Evolutionary conservation across 352 stramenopile genomes (phyloP).

Genomic region (Pythium insidiosum): DNA sequence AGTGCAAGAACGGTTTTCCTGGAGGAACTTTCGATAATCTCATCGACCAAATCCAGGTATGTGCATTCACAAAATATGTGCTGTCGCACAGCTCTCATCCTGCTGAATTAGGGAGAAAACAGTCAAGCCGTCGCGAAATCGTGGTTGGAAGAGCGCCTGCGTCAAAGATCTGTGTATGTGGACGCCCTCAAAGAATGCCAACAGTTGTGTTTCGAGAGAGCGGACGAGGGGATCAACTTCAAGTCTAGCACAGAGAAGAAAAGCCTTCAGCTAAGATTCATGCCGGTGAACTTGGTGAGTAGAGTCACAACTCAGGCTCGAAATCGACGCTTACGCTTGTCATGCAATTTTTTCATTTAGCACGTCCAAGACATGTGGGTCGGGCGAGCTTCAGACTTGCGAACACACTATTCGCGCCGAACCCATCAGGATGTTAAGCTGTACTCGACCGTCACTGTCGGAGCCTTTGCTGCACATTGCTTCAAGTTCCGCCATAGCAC

Average conservation of each 20-base stretch:
- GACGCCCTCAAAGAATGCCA: constrained; percentile 61
- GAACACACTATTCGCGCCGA: constrained; percentile 52
- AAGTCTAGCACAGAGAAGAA: constrained; percentile 84
- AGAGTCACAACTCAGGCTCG: too few relatives aligned
- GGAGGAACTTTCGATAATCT: constrained; percentile 69
- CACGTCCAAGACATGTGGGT: constrained; percentile 85
- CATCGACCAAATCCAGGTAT: constrained; percentile 75
- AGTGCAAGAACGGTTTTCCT: constrained; percentile 53
- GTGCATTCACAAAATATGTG: too few relatives aligned
- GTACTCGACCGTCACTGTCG: constrained; percentile 69
- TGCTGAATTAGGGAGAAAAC: constrained; percentile 57
- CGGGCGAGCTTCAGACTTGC: constrained; percentile 49
- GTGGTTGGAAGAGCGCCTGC: constrained; percentile 69
- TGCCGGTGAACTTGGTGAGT: constrained; percentile 69
- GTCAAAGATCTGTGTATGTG: constrained; percentile 60
- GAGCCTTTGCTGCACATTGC: constrained; percentile 72
- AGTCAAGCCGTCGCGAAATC: constrained; percentile 56
- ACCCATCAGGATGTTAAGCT: constrained; percentile 50
- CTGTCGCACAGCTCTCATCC: too few relatives aligned
- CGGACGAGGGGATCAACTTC: constrained; percentile 66
- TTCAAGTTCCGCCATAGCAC: constrained; percentile 75
- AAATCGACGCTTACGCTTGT: too few relatives aligned
- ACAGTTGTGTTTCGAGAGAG: constrained; percentile 54
- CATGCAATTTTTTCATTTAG: constrained; percentile 16
- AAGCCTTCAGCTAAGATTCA: constrained; percentile 55